phyloP scores from a whole-genome alignment of 73 alveolate species.

The Paramecium bursaria region DNA sequence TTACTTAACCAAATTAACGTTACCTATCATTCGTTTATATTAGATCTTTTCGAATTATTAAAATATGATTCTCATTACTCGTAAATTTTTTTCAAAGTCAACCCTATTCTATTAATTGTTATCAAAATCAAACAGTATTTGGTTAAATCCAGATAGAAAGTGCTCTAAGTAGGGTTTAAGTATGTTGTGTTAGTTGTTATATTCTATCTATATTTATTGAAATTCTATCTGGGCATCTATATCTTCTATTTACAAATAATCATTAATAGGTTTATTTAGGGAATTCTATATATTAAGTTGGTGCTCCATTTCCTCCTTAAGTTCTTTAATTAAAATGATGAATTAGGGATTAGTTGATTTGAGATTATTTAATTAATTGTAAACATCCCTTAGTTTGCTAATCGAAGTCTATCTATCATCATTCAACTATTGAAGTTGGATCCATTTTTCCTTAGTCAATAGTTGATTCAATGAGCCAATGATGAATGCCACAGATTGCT shows the following conservation, averaged over 20 bases:
- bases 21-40: not conserved
- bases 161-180: not conserved
- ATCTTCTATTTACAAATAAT: slow-evolving; percentile 27
- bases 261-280: not conserved
- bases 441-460: no score
- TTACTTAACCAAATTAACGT: no score
- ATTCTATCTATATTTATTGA: not conserved
- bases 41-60: not conserved
- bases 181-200: not conserved
- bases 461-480: no score
- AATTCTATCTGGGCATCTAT: slow-evolving; percentile 17
- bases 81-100: not conserved
- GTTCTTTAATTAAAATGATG: not conserved
- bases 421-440: not conserved
- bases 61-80: not conserved
- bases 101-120: not conserved
- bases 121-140: not conserved
- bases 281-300: not conserved
- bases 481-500: no score
- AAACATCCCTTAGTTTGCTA: not conserved
- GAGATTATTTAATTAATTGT: not conserved
- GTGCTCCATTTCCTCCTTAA: not conserved
- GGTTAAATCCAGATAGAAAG: not conserved
- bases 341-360: not conserved
- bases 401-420: not conserved